These are phyloP conservation scores for Udeniomyces megalosporus DNA, from an alignment of 768 basidiomycete species.

Conservation along the genomic window DNA sequence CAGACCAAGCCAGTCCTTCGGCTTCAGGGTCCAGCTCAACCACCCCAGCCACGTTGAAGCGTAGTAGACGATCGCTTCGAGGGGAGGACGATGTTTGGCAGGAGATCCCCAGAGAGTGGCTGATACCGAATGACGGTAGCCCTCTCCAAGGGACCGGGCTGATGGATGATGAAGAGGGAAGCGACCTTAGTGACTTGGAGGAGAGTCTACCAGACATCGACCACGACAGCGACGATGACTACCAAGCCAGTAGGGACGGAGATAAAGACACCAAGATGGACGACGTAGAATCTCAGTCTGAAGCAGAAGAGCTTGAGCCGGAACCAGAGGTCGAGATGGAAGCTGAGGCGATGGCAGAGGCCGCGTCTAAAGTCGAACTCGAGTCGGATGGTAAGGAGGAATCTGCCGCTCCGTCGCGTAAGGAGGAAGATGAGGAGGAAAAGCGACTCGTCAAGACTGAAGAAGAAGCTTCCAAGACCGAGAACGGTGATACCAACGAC, in stretches of 20 bases:
- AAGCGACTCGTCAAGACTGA: too few relatives aligned
- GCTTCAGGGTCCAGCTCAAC: not conserved
- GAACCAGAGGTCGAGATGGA: not conserved
- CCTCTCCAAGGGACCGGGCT: conserved; percentile 9
- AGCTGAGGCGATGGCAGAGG: not conserved
- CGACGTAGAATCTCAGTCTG: not conserved
- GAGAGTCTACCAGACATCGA: not conserved
- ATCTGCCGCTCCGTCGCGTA: too few relatives aligned
- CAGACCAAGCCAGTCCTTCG: too few relatives aligned
- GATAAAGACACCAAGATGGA: too few relatives aligned
- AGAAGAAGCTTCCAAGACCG: too few relatives aligned
- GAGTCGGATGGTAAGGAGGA: too few relatives aligned
- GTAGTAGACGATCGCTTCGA: conserved; percentile 1
- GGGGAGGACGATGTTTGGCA: conserved; percentile 44
- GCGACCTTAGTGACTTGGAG: conserved; percentile 11
- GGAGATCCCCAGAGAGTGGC: conserved; percentile 60
- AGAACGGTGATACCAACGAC: not conserved
- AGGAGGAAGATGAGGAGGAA: too few relatives aligned
- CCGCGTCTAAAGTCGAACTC: too few relatives aligned
- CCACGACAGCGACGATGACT: not conserved
- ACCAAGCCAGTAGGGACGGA: not conserved
- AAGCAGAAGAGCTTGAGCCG: too few relatives aligned
- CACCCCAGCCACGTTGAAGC: not conserved
- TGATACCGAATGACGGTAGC: conserved; percentile 20
- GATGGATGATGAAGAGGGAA: conserved; percentile 8